phyloP scores from a whole-genome alignment of 2,329 filamentous ascomycete species.

The Colletotrichum sp. region DNA sequence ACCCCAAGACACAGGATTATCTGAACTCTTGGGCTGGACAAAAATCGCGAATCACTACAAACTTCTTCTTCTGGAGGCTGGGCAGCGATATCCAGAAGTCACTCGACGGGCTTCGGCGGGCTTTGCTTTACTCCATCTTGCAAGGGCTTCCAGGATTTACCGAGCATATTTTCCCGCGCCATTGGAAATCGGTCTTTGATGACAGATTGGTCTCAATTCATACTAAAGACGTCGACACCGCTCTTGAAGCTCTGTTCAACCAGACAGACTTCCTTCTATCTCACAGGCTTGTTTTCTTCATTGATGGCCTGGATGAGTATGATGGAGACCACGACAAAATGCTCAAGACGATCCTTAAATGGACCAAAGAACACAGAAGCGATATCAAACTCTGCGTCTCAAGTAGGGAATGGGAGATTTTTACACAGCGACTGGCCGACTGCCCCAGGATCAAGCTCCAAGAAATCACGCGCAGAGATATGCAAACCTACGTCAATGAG shows the following conservation, averaged over 20 bases:
- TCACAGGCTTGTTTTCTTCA: not conserved
- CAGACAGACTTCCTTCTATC: not conserved
- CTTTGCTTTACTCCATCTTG: not conserved
- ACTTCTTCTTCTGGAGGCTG: conserved; percentile 3
- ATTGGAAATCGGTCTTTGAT: not conserved
- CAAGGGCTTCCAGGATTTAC: not conserved
- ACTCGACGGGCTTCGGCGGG: not conserved
- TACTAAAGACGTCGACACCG: not conserved
- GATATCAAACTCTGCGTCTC: not conserved
- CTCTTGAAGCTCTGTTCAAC: not conserved
- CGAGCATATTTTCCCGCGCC: fast-evolving
- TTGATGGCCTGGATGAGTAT: conserved; percentile 2
- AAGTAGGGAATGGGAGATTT: not conserved
- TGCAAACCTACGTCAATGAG: not conserved
- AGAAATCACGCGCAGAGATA: not conserved
- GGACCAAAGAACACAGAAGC: not conserved
- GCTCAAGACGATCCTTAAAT: not conserved
- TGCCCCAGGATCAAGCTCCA: not conserved
- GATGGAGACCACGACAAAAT: not conserved
- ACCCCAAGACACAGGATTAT: not conserved
- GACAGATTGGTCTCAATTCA: fast-evolving
- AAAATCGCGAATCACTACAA: too few relatives aligned
- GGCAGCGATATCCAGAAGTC: not conserved
- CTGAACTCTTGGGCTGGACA: not conserved
- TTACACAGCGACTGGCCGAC: not conserved